Percentiles rank a stretch among this genome's conserved stretches.
phyloP scores from a whole-genome alignment of 305 asterid species.

The Fraxinus xanthoxyloides region DNA sequence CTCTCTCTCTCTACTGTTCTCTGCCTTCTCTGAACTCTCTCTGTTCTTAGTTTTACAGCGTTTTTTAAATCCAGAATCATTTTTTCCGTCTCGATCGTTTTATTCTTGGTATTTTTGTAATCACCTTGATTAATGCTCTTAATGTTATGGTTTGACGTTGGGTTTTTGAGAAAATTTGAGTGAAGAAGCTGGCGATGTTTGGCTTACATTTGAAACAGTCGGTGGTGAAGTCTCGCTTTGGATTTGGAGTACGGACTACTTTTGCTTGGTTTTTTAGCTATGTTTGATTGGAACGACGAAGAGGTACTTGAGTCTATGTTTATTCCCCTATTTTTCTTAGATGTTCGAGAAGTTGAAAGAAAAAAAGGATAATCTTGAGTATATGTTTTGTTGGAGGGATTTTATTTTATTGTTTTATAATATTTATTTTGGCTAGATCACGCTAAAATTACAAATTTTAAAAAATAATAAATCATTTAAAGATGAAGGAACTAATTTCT shows the following conservation, averaged over 20 bases:
- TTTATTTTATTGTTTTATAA: neutral
- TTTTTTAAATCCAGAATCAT: neutral
- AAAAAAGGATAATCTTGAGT: neutral
- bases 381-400: neutral
- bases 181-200: slow-evolving; percentile 56
- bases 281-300: slow-evolving; percentile 99
- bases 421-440: neutral
- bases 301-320: slow-evolving; percentile 46
- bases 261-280: slow-evolving; percentile 45
- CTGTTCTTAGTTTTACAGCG: slow-evolving; percentile 5
- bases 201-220: slow-evolving; percentile 35
- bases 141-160: slow-evolving; percentile 18
- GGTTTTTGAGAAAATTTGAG: slow-evolving; percentile 27
- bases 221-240: slow-evolving; percentile 30
- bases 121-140: slow-evolving; percentile 21
- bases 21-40: slow-evolving; percentile 17
- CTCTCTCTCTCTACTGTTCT: slow-evolving; percentile 25
- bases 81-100: neutral
- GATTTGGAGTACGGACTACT: slow-evolving; percentile 23
- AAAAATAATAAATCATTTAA: neutral
- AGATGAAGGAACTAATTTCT: neutral
- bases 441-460: neutral
- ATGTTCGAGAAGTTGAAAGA: neutral
- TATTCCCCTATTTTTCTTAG: neutral
- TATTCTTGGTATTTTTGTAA: neutral